Base-by-base conservation (phyloP, 2,329 filamentous ascomycete species). In the Trichoderma pleuroti region DNA sequence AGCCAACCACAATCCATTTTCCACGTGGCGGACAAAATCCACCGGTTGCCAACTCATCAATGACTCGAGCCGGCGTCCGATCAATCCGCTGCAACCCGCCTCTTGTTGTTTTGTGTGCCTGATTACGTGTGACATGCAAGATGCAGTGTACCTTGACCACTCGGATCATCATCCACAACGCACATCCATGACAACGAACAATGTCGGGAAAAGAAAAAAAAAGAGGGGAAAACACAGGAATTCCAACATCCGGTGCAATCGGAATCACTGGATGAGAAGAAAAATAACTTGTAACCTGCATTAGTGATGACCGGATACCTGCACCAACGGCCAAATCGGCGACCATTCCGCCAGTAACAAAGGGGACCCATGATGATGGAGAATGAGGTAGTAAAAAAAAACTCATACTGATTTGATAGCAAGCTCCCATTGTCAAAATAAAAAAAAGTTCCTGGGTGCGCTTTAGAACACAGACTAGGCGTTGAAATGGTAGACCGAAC, bases 41-140 rank as follows among this genome's bases (percentile, higher is more conserved):
- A 26, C 26, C 30, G 16, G 4, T 30, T 39, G 36, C 64, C 64
- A 68, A n/a, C 54, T 68, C 64, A 59, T 49, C 54, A 68, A 68
- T 68, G 64, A 68, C 64, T 68, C 64, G 28, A 59, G 26, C 64
- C 36, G n/a, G 46, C 28, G 30, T 28, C 64, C 64, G 54, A 67
- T 21, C 52, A 59, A 42, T 26, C 64, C 64, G 64, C 64, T 67
- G 52, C 64, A 67, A 54, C 26, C 32, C 64, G 64, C 26, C 52
- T 68, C 52, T 52, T 32, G 21, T 24, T 56, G 30, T 28, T 42
- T 10, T 16, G 39, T 42, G 26, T 42, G 39, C 39, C 39, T 42
- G 39, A 42, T 42, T 28, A 39, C 63, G 24, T 56, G 62, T 65
- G n/a, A 52, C 24, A 26, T 34, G 32, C 24, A 62, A 34, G 21